Evolutionary conservation across 75 land plant genomes (phyloP), one percentile per base, ranked within the genome.

Genomic region (Ceratopteris richardii): DNA sequence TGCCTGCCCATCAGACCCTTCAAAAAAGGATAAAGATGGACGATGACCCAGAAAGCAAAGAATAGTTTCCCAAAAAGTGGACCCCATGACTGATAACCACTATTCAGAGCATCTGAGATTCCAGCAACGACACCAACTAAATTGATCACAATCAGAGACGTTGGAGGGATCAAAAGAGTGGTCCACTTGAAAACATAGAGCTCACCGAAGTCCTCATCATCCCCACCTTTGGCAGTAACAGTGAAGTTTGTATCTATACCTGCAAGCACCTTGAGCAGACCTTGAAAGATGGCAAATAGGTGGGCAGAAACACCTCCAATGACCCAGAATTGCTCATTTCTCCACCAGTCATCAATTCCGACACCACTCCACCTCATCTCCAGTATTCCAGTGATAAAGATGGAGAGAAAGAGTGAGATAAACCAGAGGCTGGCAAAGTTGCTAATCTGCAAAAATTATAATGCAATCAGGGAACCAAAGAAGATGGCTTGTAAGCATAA

Each of bases 291-390:
- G 0, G 85, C 82, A 57, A 82, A 79, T 0, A 79, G 41, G 62
- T 82, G 82, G 23, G 82, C 64, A 19, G 82, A 80, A 17, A 75
- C 75, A 41, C 82, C 82, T 46, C 79, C 82, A 64, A 80, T 80
- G 6, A 82, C 82, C 85, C 85, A 82, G 39, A 82, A 79, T 62
- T 82, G 85, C 57, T 82, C 85, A 56, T 79, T 82, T 36, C 85
- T 71, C 84, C 84, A 82, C 84, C 85, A 82, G 33, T 82, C 86
- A 52, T 82, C 83, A 5, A 82, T 72, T 14, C 86, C 83, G 0
- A 82, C 80, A 0, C 86, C 86, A 31, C 79, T 75, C 86, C 86
- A 80, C 36, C 83, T 62, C 66, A 80, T 71, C 48, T 82, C 86
- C 65, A 82, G 54, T 3, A 79, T 76, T 53, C 86, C 86, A 19